Conservation (phyloP, 805 yeast species). For the Candida hungchunana region DNA sequence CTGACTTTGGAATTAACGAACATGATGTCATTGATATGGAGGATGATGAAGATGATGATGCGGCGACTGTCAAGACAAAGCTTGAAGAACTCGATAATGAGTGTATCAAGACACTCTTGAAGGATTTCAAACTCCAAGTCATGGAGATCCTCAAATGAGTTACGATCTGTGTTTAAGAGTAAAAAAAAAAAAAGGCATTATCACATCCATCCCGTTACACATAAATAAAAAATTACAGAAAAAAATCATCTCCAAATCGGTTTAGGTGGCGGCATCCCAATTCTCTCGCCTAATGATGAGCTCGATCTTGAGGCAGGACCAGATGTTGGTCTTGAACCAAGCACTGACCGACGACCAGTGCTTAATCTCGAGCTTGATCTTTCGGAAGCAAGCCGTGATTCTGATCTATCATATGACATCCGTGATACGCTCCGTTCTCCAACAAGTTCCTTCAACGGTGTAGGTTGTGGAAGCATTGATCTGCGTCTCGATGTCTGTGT, state of each 20-base stretch:
- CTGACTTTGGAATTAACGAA: constrained; percentile 46
- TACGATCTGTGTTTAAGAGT: too few species aligned
- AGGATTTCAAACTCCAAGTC: constrained; percentile 5
- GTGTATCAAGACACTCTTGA: constrained; percentile 5
- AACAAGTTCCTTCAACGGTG: constrained; percentile 23
- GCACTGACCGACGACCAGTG: constrained; percentile 6
- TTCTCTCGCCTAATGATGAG: constrained; percentile 10
- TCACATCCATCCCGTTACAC: too few species aligned
- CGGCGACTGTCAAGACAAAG: constrained; percentile 1
- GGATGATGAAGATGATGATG: constrained; percentile 15
- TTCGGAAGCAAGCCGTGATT: too few species aligned
- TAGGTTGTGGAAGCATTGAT: constrained; percentile 26
- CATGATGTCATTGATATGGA: constrained; percentile 43
- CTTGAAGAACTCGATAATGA: constrained; percentile 5
- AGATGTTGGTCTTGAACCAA: background rate
- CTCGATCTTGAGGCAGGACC: constrained; percentile 5
- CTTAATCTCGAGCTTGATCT: constrained; percentile 11
- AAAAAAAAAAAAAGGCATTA: too few species aligned
- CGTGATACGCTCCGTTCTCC: too few species aligned
- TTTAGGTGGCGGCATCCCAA: constrained; percentile 11
- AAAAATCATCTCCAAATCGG: constrained; percentile 17
- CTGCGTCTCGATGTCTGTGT: constrained; percentile 5
- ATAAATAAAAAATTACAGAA: too few species aligned
- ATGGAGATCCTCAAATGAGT: constrained; percentile 2
- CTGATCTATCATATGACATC: too few species aligned